Conservation (phyloP, 352 stramenopile species). For the Globisporangium nagaii region DNA sequence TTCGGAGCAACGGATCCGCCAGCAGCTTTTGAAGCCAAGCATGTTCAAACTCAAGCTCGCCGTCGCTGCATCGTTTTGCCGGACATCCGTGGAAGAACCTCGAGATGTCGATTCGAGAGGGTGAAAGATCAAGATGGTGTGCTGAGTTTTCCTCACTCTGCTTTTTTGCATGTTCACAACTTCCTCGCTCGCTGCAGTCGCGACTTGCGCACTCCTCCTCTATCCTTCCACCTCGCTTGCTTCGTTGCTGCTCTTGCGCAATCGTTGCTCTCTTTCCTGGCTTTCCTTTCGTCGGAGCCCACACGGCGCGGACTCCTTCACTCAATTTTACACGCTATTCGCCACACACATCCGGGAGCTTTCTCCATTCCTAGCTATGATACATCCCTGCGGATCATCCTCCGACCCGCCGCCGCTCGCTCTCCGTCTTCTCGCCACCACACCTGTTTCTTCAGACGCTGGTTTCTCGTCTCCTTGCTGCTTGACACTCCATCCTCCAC, state of each 20-base stretch:
- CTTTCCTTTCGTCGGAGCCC: neutral
- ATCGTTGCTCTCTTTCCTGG: neutral
- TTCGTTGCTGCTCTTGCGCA: neutral
- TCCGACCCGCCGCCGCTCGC: neutral
- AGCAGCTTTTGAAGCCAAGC: too few relatives aligned
- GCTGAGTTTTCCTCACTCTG: too few relatives aligned
- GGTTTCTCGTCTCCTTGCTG: constrained; percentile 5
- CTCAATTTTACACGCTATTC: neutral
- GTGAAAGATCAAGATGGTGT: too few relatives aligned
- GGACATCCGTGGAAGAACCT: too few relatives aligned
- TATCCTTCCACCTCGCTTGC: neutral
- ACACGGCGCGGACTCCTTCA: neutral
- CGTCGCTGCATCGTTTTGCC: too few relatives aligned
- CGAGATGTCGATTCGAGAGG: too few relatives aligned
- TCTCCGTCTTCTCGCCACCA: neutral
- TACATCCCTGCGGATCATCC: constrained; percentile 2
- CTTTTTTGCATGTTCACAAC: neutral
- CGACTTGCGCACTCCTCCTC: neutral
- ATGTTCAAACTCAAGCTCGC: too few relatives aligned
- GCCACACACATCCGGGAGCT: neutral
- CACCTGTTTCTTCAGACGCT: too few relatives aligned
- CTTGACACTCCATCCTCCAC: neutral
- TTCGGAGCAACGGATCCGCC: too few relatives aligned
- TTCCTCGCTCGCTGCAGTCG: neutral
- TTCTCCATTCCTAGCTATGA: constrained; percentile 5